Evolutionary conservation across 164 flowering plant genomes (phyloP).

Genomic region (Annona squamosa): DNA sequence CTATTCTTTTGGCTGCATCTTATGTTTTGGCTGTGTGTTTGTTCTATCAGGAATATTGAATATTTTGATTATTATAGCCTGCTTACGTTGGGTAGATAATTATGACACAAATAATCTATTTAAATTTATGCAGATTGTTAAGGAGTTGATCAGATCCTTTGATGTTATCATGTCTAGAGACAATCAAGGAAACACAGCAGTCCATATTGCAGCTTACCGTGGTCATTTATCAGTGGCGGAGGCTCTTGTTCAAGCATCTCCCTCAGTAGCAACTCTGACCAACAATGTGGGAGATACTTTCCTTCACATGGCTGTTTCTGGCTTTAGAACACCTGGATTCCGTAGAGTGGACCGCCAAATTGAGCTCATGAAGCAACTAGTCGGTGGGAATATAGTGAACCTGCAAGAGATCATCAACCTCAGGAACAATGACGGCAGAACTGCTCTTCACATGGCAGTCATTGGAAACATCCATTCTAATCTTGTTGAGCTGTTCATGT

Average conservation of each 20-base stretch:
- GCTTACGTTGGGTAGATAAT: not conserved
- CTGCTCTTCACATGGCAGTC: constrained; percentile 84
- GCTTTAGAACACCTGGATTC: constrained; percentile 73
- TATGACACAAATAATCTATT: too few relatives aligned
- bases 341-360: constrained; percentile 65
- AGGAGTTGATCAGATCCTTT: constrained; percentile 46
- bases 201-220: constrained; percentile 74
- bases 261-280: constrained; percentile 28
- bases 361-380: constrained; percentile 57
- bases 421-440: constrained; percentile 68
- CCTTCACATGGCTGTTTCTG: constrained; percentile 82
- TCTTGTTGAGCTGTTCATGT: constrained; percentile 73
- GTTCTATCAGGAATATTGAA: too few relatives aligned
- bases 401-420: constrained; percentile 53
- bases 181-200: constrained; percentile 69
- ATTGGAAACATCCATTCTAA: constrained; percentile 50
- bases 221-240: constrained; percentile 61
- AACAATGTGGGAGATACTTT: constrained; percentile 77
- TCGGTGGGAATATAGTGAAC: constrained; percentile 34
- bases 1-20: too few relatives aligned
- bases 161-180: constrained; percentile 47
- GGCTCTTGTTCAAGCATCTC: constrained; percentile 39
- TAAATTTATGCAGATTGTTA: constrained; percentile 52
- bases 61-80: not conserved
- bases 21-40: too few relatives aligned